phyloP scores from a whole-genome alignment of 192 early-diverging fungal genomes.

The Obelidium mucronatum region DNA sequence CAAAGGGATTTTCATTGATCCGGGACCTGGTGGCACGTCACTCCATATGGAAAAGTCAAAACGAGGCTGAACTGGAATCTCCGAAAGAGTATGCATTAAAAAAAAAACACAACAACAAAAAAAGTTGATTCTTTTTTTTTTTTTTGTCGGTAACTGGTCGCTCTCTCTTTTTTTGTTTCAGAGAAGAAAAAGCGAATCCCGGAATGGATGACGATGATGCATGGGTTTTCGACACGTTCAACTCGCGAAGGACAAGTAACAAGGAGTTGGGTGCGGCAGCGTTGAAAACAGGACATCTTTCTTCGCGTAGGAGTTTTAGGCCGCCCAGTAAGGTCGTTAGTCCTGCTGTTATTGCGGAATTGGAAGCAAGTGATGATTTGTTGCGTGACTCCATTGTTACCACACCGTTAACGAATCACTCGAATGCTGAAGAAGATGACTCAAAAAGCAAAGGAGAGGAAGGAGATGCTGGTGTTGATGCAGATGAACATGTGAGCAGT shows the following conservation, averaged over 20 bases:
- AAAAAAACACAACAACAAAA: constrained; percentile 30
- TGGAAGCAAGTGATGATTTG: background rate
- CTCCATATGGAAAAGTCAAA: constrained; percentile 57
- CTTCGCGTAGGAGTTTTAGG: background rate
- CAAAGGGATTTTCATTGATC: constrained; percentile 59
- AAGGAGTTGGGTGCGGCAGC: background rate
- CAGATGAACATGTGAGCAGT: background rate
- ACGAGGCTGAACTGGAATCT: constrained; percentile 26
- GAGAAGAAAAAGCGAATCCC: constrained; percentile 3
- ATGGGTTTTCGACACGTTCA: constrained; percentile 53
- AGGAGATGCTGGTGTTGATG: background rate
- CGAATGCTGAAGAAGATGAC: background rate
- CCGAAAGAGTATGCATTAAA: constrained; percentile 21
- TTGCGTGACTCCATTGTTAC: background rate
- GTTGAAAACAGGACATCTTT: background rate
- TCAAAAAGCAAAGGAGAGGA: background rate
- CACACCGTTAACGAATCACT: background rate
- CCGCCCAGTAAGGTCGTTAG: constrained; percentile 29
- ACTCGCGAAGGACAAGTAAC: constrained; percentile 30
- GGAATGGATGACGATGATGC: constrained; percentile 43
- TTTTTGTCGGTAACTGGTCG: too few relatives aligned
- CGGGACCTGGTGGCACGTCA: constrained; percentile 71
- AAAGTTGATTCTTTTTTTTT: too few relatives aligned
- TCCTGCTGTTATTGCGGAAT: background rate
- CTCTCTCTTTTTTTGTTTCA: constrained; percentile 7